phyloP scores from a whole-genome alignment of 2,329 filamentous ascomycete species.

The Colletotrichum tanaceti region DNA sequence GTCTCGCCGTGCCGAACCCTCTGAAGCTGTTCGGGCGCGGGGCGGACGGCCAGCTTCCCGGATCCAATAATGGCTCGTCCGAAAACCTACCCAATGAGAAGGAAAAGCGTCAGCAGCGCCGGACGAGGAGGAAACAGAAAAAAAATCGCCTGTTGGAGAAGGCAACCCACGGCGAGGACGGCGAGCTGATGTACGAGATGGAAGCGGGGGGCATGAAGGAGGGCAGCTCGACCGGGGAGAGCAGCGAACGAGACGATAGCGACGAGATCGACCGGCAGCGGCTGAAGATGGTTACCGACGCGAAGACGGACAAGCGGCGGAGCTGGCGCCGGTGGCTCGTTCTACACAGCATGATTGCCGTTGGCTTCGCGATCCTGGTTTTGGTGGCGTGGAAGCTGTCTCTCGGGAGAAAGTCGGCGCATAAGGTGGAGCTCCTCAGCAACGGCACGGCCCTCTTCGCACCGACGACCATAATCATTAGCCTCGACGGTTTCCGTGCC shows the following conservation, averaged over 20 bases:
- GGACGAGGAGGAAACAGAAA: slow-evolving; percentile 64
- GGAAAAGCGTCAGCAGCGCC: slow-evolving; percentile 61
- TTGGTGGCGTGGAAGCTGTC: slow-evolving; percentile 71
- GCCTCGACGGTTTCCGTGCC: slow-evolving; percentile 93
- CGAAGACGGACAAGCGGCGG: slow-evolving; percentile 61
- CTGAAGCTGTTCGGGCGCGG: slow-evolving; percentile 57
- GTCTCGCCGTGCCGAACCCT: slow-evolving; percentile 63
- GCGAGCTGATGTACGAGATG: slow-evolving; percentile 88
- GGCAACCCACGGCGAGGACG: slow-evolving; percentile 73
- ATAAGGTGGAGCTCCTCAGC: slow-evolving; percentile 59
- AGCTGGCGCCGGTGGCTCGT: slow-evolving; percentile 66
- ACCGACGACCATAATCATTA: slow-evolving; percentile 93
- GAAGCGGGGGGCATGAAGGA: slow-evolving; percentile 81
- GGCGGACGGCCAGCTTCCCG: slow-evolving; percentile 45
- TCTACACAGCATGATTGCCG: slow-evolving; percentile 62
- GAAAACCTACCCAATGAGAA: slow-evolving; percentile 64
- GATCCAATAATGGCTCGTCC: slow-evolving; percentile 56
- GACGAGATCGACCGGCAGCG: slow-evolving; percentile 66
- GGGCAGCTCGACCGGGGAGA: slow-evolving; percentile 72
- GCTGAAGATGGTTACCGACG: slow-evolving; percentile 60
- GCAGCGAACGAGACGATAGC: slow-evolving; percentile 71
- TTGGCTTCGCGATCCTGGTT: slow-evolving; percentile 67
- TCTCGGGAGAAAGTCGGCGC: slow-evolving; percentile 53
- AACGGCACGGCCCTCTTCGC: slow-evolving; percentile 93
- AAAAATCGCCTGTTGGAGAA: slow-evolving; percentile 64